Base-by-base conservation (phyloP, 2,329 filamentous ascomycete genomes). In the Clarireedia sp. region DNA sequence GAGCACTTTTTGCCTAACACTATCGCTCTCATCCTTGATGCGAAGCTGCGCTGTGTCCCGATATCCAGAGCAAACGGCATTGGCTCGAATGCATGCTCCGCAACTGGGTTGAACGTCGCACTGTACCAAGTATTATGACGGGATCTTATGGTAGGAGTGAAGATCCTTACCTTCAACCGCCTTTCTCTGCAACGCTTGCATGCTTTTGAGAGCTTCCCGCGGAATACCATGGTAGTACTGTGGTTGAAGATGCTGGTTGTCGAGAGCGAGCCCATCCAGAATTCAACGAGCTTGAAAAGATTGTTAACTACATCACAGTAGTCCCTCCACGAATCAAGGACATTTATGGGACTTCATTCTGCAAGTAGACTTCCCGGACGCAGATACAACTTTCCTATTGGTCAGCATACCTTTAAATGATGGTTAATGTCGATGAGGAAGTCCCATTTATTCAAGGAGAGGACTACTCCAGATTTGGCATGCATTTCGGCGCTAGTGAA, bases 101-200 rank as follows among this genome's bases (percentile, higher is more conserved):
- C 57, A 59, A 9, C 19, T 45, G 47, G 44, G 57, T n/a, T 38
- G 43, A 21, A 61, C 40, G 23, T 63, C 60, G 37, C 61, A 64
- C 58, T 62, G n/a, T n/a, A 33, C n/a, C 19, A 12, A 23, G 14
- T 45, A 8, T 37, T 19, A 41, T 9, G n/a, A 43, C 21, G 4
- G 40, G 4, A 43, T 21, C 21, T 43, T 9, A 19, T 12, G 16
- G 17, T 21, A 17, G 17, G 40, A 21, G 40, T 9, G 21, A 19
- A 12, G 17, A 33, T 8, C 29, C 29, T 23, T 54, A 54, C 58
- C 46, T 56, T 61, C 5, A 62, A 40, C 52, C 58, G 56, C 48
- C 61, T 52, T 23, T 19, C 56, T 53, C 61, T 58, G 41, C 62
- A 64, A 52, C 59, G 50, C 38, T 55, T 26, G 26, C 59, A 61